Evolutionary conservation across 129 eudicot genomes (phyloP), one percentile per base, ranked within the genome.

Genomic region (Rutidosis leptorrhynchoides): DNA sequence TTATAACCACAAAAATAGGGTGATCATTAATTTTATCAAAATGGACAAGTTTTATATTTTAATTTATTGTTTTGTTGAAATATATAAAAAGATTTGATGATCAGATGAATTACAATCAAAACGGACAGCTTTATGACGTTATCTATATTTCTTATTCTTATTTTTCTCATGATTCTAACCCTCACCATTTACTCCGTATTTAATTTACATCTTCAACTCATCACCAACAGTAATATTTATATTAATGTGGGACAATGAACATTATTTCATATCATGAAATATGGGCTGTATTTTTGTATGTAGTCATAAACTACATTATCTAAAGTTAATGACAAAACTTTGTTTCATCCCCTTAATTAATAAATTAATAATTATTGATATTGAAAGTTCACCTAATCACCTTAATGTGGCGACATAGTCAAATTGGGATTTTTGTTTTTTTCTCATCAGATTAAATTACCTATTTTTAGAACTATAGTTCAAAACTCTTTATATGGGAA

Each of bases 361-460:
- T 49, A 45, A n/a, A 62, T 32, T 57, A 46, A 11, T 49, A 27
- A 32, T 62, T 6, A 26, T 15, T 40, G 78, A 74, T 22, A 45
- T 57, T 32, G 72, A 65, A 58, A 56, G 27, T 56, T 42, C 40
- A 58, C 62, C 66, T 30, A 48, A 65, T 42, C 40, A 58, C 62
- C 66, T 30, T 59, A 66, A 25, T 25, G 30, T 48, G 25, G n/a
- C 12, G 62, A 67, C n/a, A 20, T 23, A 32, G 74, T 67, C 69
- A 75, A 72, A 70, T 49, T 32, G 62, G 15, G 25, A 59, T 59
- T 58, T 58, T 58, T 46, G 73, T 22, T 51, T 66, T 67, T 57
- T 11, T 17, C 24, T 49, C 28, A 48, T 15, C 20, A 19, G 26
- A 40, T 40, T 10, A 2, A 30, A 45, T 74, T 15, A 30, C 56